A percentile compares a stretch with the other conserved stretches of the same genome.
Conservation (phyloP, 148 eudicot species). For the Beta vulgaris region DNA sequence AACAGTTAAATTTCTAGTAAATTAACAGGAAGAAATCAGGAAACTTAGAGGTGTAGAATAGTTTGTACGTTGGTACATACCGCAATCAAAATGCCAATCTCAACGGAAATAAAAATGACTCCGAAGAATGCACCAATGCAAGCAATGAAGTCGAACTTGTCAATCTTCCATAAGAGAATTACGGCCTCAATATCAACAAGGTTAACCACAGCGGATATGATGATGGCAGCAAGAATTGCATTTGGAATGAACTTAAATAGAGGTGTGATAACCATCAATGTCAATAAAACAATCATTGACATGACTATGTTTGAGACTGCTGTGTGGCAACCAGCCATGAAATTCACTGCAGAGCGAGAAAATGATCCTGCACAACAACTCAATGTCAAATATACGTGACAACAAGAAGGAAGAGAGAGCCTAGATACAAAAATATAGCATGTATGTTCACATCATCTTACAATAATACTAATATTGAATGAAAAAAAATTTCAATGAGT, state of each 20-base stretch:
- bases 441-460: too few relatives aligned
- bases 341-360: slow-evolving; percentile 68
- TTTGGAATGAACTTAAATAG: slow-evolving; percentile 63
- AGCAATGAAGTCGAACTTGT: slow-evolving; percentile 63
- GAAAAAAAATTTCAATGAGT: too few relatives aligned
- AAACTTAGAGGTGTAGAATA: background rate
- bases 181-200: slow-evolving; percentile 55
- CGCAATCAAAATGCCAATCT: slow-evolving; percentile 64
- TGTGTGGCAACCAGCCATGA: slow-evolving; percentile 68
- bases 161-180: slow-evolving; percentile 59
- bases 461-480: too few relatives aligned
- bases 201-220: slow-evolving; percentile 68
- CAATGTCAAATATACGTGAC: background rate
- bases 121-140: slow-evolving; percentile 82
- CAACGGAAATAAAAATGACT: slow-evolving; percentile 54
- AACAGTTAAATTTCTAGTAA: background rate
- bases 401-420: too few relatives aligned
- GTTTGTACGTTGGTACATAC: slow-evolving; percentile 30
- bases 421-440: too few relatives aligned
- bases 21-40: background rate
- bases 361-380: slow-evolving; percentile 52
- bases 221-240: slow-evolving; percentile 64
- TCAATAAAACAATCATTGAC: slow-evolving; percentile 51
- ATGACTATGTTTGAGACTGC: slow-evolving; percentile 70
- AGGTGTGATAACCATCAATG: slow-evolving; percentile 57